Evolutionary conservation across 2,329 filamentous ascomycete species (phyloP).

Genomic region (Exophiala mesophila): DNA sequence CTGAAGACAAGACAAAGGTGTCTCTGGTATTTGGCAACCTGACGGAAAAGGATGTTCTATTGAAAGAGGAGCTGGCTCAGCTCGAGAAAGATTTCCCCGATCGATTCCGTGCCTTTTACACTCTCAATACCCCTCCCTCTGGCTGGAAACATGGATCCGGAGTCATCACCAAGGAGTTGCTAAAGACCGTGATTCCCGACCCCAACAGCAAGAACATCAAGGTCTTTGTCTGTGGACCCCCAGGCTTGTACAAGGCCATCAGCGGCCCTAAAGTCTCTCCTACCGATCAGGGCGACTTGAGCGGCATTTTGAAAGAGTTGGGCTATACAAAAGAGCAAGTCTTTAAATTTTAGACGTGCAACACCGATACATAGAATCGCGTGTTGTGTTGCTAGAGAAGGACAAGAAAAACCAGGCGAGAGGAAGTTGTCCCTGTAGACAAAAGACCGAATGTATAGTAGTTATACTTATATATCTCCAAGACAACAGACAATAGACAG

Average conservation of each 20-base stretch:
- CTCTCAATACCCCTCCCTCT: constrained; percentile 78
- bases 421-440: too few species aligned
- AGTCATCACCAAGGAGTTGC: constrained; percentile 79
- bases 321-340: constrained; percentile 86
- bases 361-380: too few species aligned
- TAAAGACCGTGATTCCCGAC: constrained; percentile 92
- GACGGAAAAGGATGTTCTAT: constrained; percentile 80
- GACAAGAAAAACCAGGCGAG: constrained; percentile 1
- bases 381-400: too few species aligned
- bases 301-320: constrained; percentile 74
- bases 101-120: constrained; percentile 92
- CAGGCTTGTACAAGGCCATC: constrained; percentile 87
- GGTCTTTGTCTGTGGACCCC: constrained; percentile 92
- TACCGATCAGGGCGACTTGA: constrained; percentile 88
- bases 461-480: too few species aligned
- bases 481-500: too few species aligned
- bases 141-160: constrained; percentile 73
- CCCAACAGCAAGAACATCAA: constrained; percentile 91
- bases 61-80: constrained; percentile 77
- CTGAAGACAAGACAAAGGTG: constrained; percentile 94
- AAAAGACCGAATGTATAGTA: too few species aligned
- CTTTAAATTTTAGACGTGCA: constrained; percentile 89
- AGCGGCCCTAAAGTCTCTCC: constrained; percentile 86
- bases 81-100: constrained; percentile 94
- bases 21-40: constrained; percentile 93